A percentile compares a stretch with the other conserved stretches of the same genome.
Conservation (phyloP, 352 stramenopile genomes). For the Aphanomyces astaci region DNA sequence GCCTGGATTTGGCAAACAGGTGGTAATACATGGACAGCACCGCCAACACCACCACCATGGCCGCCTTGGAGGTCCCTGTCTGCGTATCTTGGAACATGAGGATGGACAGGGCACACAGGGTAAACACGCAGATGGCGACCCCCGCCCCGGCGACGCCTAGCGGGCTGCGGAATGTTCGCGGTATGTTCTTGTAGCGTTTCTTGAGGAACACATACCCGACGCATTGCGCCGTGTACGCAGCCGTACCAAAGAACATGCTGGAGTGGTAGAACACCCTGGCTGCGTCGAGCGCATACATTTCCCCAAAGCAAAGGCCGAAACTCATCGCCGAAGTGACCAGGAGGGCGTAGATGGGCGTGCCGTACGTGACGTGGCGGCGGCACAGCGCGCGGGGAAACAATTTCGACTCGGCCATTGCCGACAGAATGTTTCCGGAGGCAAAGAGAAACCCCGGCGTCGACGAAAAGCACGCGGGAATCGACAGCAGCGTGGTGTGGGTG, state of each 20-base stretch:
- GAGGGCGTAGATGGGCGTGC: constrained; percentile 27
- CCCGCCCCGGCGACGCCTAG: constrained; percentile 30
- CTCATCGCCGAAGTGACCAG: too few relatives aligned
- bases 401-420: constrained; percentile 32
- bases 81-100: constrained; percentile 27
- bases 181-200: constrained; percentile 21
- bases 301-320: too few relatives aligned
- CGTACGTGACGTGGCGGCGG: constrained; percentile 22
- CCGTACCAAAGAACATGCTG: constrained; percentile 25
- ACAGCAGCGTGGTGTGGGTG: constrained; percentile 26
- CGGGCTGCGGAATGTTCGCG: constrained; percentile 26
- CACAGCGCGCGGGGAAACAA: constrained; percentile 26
- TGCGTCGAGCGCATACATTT: too few relatives aligned
- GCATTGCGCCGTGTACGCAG: constrained; percentile 29
- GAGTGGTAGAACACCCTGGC: too few relatives aligned
- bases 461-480: constrained; percentile 30
- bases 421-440: constrained; percentile 30
- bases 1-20: constrained; percentile 25
- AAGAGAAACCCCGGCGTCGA: constrained; percentile 31
- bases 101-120: constrained; percentile 25
- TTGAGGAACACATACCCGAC: constrained; percentile 31
- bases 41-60: constrained; percentile 5
- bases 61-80: too few relatives aligned
- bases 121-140: constrained; percentile 29
- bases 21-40: constrained; percentile 27